Conservation (phyloP, 106 monocot species). For the Amphibolis antarctica region DNA sequence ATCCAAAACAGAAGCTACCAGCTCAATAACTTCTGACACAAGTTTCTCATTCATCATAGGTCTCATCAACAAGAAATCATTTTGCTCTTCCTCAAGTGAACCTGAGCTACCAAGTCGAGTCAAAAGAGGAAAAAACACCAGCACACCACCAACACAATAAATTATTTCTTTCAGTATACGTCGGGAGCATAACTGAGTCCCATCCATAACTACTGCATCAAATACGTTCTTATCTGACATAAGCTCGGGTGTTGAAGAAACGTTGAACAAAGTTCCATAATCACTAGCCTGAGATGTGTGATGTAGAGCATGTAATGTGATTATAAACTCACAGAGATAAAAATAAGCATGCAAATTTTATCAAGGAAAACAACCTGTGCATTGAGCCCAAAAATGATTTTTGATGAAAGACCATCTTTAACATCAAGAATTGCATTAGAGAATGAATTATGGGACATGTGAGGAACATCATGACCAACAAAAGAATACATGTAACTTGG, state of each 20-base stretch:
- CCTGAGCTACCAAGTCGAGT: conserved; percentile 38
- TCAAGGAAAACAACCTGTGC: conserved; percentile 86
- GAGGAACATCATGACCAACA: conserved; percentile 46
- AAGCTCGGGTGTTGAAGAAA: conserved; percentile 38
- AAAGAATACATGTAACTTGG: conserved; percentile 98
- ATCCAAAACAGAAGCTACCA: conserved; percentile 84
- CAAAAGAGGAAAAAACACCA: conserved; percentile 91
- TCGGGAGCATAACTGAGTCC: conserved; percentile 78
- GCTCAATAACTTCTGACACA: conserved; percentile 66
- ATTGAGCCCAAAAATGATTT: conserved; percentile 87
- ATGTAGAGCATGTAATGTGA: background rate
- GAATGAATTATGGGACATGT: conserved; percentile 35
- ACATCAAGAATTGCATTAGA: conserved; percentile 51
- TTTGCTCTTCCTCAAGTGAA: conserved; percentile 19
- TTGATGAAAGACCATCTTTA: conserved; percentile 79
- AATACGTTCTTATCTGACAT: conserved; percentile 42
- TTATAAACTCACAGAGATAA: background rate
- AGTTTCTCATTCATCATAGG: conserved; percentile 40
- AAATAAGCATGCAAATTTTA: background rate
- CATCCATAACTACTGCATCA: conserved; percentile 64
- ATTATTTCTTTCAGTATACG: conserved; percentile 87
- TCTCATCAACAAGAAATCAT: conserved; percentile 22
- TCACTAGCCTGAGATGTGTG: conserved; percentile 52
- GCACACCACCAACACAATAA: conserved; percentile 98
- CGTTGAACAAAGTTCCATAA: conserved; percentile 70